Base-by-base conservation (phyloP, 2,329 filamentous ascomycete genomes). In the Pseudopithomyces chartarum region DNA sequence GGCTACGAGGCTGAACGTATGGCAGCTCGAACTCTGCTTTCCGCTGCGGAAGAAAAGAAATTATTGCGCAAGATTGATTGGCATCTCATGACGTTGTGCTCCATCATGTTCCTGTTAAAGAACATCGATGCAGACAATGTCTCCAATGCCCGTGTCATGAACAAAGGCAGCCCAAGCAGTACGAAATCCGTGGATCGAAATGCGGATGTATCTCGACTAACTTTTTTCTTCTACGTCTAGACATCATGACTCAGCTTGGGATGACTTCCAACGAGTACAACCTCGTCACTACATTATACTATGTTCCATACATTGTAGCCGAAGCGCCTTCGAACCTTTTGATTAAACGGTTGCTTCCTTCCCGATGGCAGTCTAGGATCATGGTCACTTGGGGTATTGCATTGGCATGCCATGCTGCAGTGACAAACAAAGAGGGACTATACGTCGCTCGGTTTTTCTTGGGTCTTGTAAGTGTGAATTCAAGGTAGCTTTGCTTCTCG, bases 401-500 rank as follows among this genome's bases (percentile, higher is more conserved):
- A 1, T 54, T 65, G 5, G 64, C 69, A 2, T 71, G 69, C 32
- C 69, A 72, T 50, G 68, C 67, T 1, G 65, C 81, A 1, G 78
- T 81, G 4, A 74, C 76, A 12, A 80, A 80, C 47, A 81, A 75
- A 54, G 68, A 71, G 3, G 79, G 80, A 7, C 68, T 82, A 11
- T 76, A 81, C 71, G 73, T 77, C 8, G 76, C 77, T 7, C 77
- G 80, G 10, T 81, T 70, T 11, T 60, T 72, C 36, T 60, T 72
- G 1, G 69, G 68, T 3, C 54, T 69, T n/a, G 52, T 60, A 19
- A n/a, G 44, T 44, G 15, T 11, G 20, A 43, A 17, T 10, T 17
- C 1, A 15, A 7, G 23, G 44, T 20, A 29, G 29, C 34, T 34
- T 29, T 1, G 6, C 3, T 39, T 15, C 33, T 3, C 1, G 29